Conservation (phyloP, 257 asterid species). For the Salvia miltiorrhiza region DNA sequence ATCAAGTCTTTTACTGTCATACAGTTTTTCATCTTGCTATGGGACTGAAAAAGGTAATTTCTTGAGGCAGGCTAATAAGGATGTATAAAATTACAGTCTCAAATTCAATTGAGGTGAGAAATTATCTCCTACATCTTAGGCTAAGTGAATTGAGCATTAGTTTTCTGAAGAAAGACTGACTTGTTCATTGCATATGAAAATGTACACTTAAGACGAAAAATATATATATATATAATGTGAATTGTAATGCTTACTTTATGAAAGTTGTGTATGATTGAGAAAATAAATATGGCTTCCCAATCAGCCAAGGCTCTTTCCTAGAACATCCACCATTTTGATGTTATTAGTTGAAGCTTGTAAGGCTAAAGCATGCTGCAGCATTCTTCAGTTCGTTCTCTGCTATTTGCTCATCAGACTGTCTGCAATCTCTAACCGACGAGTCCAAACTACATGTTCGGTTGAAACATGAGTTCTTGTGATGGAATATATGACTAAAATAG, state of each 20-base stretch:
- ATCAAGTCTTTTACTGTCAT: neutral
- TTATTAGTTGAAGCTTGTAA: conserved; percentile 61
- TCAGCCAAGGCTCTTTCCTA: conserved; percentile 22
- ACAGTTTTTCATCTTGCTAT: neutral
- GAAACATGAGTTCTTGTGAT: neutral
- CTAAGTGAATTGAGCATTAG: no score
- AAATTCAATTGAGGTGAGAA: neutral
- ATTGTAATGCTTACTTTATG: conserved; percentile 21
- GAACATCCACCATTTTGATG: conserved; percentile 12
- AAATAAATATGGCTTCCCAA: conserved; percentile 18
- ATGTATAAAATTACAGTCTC: neutral
- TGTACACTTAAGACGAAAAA: conserved; percentile 8
- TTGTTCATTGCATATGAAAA: conserved; percentile 11
- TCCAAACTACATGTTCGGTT: conserved; percentile 33
- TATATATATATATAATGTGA: neutral
- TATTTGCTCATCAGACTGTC: conserved; percentile 55
- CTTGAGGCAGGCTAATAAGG: neutral
- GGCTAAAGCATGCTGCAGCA: conserved; percentile 82
- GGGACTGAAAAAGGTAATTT: neutral
- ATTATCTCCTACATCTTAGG: no score
- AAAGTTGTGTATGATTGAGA: neutral
- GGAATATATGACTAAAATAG: neutral
- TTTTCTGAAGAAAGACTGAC: neutral
- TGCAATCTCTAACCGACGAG: conserved; percentile 57
- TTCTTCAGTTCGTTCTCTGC: conserved; percentile 76